Evolutionary conservation across 257 asterid species (phyloP), one percentile per base, ranked within the genome.

Genomic region (Scutellaria minor): DNA sequence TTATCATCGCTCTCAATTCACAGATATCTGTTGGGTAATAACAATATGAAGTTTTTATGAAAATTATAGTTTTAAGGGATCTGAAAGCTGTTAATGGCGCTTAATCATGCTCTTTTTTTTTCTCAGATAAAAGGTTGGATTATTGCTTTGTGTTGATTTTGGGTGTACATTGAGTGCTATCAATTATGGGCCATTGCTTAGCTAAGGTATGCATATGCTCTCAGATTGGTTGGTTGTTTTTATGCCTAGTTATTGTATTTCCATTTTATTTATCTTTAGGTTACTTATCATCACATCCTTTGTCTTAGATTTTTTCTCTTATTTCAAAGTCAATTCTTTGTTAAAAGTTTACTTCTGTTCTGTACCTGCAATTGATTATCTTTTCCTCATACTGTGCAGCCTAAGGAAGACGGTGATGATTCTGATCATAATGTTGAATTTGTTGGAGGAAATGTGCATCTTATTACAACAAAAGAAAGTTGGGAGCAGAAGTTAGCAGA

Each of bases 361-460:
- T 60, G 55, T 44, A 5, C 63, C 63, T 56, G 42, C 5, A 7
- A 9, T 14, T 13, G 41, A 31, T 70, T 59, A 41, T 56, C 35
- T 59, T 9, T 50, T 47, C 11, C 6, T 37, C 35, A 24, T 47
- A 39, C 15, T 76, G 5, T 58, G 68, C 83, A 86, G 96, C 31
- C 42, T 22, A 74, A 20, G 20, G 69, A 51, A 67, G 91, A 77
- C 54, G 85, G 68, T 11, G 91, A 83, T 66, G 87, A 86, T 45
- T 82, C 90, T 61, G 86, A 82, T 35, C 87, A 80, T 66, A 57
- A 79, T 45, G 84, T 84, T 66, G 90, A 90, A 73, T 65, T 93
- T 54, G 72, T 88, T 11, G 96, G 96, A 79, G 98, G 98, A 74
- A 93, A 93, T 78, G 96, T 93, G 81, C 89, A 85, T 50, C 91